These are phyloP conservation scores for Psophocarpus tetragonolobus DNA, from an alignment of 306 rosid genomes.

Conservation along the genomic window DNA sequence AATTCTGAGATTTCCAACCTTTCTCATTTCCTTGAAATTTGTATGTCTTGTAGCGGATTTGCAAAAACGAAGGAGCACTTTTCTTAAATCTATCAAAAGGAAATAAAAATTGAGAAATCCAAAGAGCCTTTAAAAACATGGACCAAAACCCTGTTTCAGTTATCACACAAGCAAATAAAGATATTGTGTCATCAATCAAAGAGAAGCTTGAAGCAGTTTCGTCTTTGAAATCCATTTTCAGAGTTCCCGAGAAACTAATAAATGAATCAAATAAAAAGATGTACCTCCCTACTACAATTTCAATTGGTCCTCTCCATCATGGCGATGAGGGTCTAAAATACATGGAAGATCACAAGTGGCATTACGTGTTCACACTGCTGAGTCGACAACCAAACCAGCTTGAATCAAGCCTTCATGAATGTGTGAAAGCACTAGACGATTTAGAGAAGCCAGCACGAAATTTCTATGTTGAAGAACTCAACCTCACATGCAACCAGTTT, in stretches of 20 bases:
- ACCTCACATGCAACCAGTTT: background rate
- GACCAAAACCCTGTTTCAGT: background rate
- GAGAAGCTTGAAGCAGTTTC: background rate
- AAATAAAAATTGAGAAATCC: background rate
- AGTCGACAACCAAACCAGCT: background rate
- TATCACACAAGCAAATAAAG: background rate
- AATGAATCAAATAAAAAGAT: background rate
- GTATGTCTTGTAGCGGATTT: background rate
- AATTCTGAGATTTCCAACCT: background rate
- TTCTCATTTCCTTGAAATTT: background rate
- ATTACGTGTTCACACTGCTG: background rate
- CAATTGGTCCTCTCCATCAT: constrained; percentile 23
- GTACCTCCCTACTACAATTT: background rate
- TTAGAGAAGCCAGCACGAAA: background rate
- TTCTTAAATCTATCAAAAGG: background rate
- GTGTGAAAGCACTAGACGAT: background rate
- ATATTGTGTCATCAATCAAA: background rate
- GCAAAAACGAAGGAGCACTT: background rate
- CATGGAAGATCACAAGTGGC: constrained; percentile 24
- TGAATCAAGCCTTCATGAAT: background rate
- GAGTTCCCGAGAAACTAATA: background rate
- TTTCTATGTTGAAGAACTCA: background rate
- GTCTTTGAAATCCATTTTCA: constrained; percentile 2
- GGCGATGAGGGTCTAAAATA: background rate
- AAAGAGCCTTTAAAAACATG: background rate